Evolutionary conservation across 2,329 filamentous ascomycete species (phyloP).

Genomic region (Helotiales sp.): DNA sequence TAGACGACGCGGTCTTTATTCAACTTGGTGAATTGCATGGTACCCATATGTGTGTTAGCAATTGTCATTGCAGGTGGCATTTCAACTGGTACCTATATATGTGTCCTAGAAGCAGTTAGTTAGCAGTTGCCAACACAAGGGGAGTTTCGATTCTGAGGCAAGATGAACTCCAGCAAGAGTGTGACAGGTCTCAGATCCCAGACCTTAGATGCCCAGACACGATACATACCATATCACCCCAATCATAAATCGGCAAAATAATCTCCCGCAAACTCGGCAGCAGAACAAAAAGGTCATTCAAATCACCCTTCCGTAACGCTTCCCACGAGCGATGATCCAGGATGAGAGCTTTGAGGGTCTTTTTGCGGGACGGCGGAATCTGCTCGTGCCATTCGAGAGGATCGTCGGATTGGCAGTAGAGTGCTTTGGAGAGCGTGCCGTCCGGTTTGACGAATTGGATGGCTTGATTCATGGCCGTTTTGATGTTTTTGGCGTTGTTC

Average conservation of each 20-base stretch:
- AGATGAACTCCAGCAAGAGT: no score
- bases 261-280: background rate
- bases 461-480: background rate
- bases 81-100: no score
- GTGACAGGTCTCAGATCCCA: no score
- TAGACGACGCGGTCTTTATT: slow-evolving; percentile 14
- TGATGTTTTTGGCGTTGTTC: background rate
- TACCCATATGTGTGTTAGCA: slow-evolving; percentile 8
- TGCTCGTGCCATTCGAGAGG: slow-evolving; percentile 7
- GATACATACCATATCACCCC: slow-evolving; percentile 6
- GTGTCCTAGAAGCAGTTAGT: no score
- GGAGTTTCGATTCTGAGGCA: no score
- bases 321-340: slow-evolving; percentile 13
- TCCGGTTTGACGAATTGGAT: slow-evolving; percentile 10
- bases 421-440: background rate
- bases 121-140: no score
- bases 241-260: slow-evolving; percentile 8
- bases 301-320: slow-evolving; percentile 1
- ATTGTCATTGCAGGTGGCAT: no score
- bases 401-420: slow-evolving; percentile 8
- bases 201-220: no score
- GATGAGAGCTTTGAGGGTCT: background rate
- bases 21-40: slow-evolving; percentile 14
- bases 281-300: background rate
- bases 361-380: slow-evolving; percentile 8